Conservation (phyloP, 2,329 filamentous ascomycete genomes). For the Colletotrichum lentis region DNA sequence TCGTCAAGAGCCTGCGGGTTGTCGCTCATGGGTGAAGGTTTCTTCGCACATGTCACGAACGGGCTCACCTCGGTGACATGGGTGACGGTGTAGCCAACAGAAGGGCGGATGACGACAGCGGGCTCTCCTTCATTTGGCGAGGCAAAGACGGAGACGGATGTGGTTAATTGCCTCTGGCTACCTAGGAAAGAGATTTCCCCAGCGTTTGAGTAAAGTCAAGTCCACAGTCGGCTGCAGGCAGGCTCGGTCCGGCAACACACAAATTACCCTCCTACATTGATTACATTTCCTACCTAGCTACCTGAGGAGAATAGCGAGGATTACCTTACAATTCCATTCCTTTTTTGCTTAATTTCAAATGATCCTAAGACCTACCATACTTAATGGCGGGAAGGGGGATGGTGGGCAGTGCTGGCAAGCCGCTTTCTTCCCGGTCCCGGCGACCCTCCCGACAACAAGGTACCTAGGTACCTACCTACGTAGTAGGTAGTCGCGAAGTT, state of each 20-base stretch:
- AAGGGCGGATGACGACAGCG: background rate
- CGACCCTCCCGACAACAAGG: too few relatives aligned
- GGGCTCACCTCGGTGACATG: constrained; percentile 29
- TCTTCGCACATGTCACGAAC: background rate
- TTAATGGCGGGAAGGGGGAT: too few relatives aligned
- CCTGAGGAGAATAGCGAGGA: too few relatives aligned
- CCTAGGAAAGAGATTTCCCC: background rate
- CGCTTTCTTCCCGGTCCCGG: too few relatives aligned
- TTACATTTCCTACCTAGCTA: background rate
- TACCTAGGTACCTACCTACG: too few relatives aligned
- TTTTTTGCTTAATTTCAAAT: background rate
- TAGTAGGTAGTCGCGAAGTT: background rate
- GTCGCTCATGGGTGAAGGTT: background rate
- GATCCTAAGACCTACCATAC: background rate
- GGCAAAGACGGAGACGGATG: background rate
- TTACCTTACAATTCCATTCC: background rate
- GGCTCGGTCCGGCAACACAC: constrained; percentile 11
- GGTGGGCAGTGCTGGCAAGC: too few relatives aligned
- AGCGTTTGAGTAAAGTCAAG: constrained; percentile 2
- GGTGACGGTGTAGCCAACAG: background rate
- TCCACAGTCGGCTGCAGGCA: constrained; percentile 25
- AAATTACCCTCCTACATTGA: background rate
- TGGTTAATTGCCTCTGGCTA: background rate
- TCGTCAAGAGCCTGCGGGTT: background rate
- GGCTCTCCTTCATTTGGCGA: constrained; percentile 28